phyloP scores from a whole-genome alignment of 2,329 filamentous ascomycete genomes.

The Trematosphaeria pertusa region DNA sequence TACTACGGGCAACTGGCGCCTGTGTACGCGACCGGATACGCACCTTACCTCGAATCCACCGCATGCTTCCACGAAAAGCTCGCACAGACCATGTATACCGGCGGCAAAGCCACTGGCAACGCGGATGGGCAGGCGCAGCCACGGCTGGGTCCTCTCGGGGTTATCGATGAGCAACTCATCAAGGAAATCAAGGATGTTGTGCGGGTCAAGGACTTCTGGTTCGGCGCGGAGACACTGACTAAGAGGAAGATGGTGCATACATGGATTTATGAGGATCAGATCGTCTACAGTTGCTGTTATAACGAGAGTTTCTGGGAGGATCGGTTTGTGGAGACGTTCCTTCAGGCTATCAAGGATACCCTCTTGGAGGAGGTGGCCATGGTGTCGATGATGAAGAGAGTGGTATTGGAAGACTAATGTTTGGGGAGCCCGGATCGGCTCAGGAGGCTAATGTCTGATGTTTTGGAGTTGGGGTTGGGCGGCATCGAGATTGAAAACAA shows the following conservation, averaged over 20 bases:
- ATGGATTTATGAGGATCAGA: constrained; percentile 28
- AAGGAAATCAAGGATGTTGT: constrained; percentile 25
- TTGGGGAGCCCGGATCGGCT: too few species aligned
- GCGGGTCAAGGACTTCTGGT: constrained; percentile 28
- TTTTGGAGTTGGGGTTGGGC: too few species aligned
- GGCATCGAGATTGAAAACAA: too few species aligned
- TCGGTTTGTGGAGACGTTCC: constrained; percentile 17
- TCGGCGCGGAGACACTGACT: constrained; percentile 30
- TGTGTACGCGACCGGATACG: constrained; percentile 26
- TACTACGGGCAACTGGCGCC: constrained; percentile 28
- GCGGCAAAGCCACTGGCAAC: constrained; percentile 6
- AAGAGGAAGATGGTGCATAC: constrained; percentile 33
- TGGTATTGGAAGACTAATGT: too few species aligned
- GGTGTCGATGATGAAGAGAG: too few species aligned
- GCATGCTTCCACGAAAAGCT: constrained; percentile 29
- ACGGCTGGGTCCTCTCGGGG: constrained; percentile 25
- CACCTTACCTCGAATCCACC: constrained; percentile 24
- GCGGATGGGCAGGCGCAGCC: constrained; percentile 23
- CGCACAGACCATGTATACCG: constrained; percentile 11
- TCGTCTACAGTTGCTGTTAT: constrained; percentile 27
- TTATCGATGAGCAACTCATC: constrained; percentile 25
- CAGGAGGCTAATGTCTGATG: too few species aligned
- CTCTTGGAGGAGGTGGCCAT: constrained; percentile 19
- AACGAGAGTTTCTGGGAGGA: constrained; percentile 32
- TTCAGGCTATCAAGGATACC: constrained; percentile 22